Percentiles rank a stretch among this genome's conserved stretches.
These are phyloP conservation scores for Ophioceras dolichostomum DNA, from an alignment of 2,329 filamentous ascomycete genomes.

Conservation along the genomic window DNA sequence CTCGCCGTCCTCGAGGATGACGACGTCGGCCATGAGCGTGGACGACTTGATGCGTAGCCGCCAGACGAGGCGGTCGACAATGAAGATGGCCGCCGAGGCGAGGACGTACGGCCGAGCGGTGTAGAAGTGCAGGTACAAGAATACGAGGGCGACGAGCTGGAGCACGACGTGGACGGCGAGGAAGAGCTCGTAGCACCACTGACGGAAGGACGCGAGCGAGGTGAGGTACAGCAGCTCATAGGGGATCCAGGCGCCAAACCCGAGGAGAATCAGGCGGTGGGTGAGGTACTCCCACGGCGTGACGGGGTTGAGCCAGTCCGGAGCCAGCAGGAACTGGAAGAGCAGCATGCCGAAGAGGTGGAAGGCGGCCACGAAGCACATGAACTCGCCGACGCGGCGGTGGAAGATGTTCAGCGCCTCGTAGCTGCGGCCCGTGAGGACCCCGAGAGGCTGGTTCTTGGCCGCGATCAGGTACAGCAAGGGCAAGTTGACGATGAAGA, in stretches of 20 bases:
- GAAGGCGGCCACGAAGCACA: constrained; percentile 45
- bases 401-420: constrained; percentile 56
- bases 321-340: constrained; percentile 40
- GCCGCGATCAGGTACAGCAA: constrained; percentile 50
- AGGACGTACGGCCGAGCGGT: constrained; percentile 39
- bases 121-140: constrained; percentile 48
- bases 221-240: constrained; percentile 53
- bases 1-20: constrained; percentile 41
- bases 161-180: constrained; percentile 44
- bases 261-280: constrained; percentile 24
- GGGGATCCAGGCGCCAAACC: constrained; percentile 34
- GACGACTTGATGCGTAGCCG: constrained; percentile 38
- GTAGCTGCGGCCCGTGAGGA: constrained; percentile 51
- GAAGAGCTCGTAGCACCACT: constrained; percentile 51
- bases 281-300: constrained; percentile 36
- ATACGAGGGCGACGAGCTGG: constrained; percentile 38
- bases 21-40: constrained; percentile 33
- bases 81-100: constrained; percentile 40
- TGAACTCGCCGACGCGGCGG: constrained; percentile 46
- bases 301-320: constrained; percentile 26
- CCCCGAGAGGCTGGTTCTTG: constrained; percentile 52
- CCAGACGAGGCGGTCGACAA: constrained; percentile 44
- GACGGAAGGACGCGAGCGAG: constrained; percentile 45
- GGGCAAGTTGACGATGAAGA: constrained; percentile 36
- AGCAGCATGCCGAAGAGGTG: constrained; percentile 42